Evolutionary conservation across 768 basidiomycete species (phyloP), one percentile per base, ranked within the genome.

Genomic region (Boletus edulis): DNA sequence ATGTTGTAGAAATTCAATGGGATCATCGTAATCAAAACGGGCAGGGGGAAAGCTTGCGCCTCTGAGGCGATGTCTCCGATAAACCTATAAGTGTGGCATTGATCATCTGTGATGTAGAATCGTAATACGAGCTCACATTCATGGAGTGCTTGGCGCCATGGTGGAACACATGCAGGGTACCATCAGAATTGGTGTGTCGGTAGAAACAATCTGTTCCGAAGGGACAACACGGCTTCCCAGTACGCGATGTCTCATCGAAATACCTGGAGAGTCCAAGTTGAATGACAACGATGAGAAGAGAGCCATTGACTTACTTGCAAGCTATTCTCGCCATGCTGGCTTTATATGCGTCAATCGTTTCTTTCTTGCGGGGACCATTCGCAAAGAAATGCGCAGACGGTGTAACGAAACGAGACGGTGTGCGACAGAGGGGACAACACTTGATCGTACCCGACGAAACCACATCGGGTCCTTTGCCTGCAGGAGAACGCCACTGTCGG

Each of bases 191-290:
- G 46, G 73, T 60, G 64, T 93, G 90, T 61, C 82, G 79, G 65
- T 91, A 93, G 67, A 93, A 90, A 66, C 90, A 93, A 55, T 92
- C 90, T 46, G 76, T 75, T 41, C 90, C 90, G 60, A 89, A 93
- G 1, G 88, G 90, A 69, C 90, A 93, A 50, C 79, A 79, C 1
- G 84, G 84, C 45, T 73, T 75, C 15, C 63, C 62, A 43, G 70
- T 68, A 9, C 68, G 66, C 38, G 73, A 73, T 4, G 87, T 84
- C 41, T 74, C 66, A 55, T 79, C 73, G 67, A 91, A 91, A 63
- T 89, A 84, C 49, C 87, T 89, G 34, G 10, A 35, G 22, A 14
- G 42, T 44, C 42, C 24, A 31, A 22, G 24, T 62, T 22, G 31
- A 40, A 54, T 13, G 14, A 37, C 22, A 20, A 15, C 31, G 27